Conservation (phyloP, 106 monocot species). For the Chionographis japonica region DNA sequence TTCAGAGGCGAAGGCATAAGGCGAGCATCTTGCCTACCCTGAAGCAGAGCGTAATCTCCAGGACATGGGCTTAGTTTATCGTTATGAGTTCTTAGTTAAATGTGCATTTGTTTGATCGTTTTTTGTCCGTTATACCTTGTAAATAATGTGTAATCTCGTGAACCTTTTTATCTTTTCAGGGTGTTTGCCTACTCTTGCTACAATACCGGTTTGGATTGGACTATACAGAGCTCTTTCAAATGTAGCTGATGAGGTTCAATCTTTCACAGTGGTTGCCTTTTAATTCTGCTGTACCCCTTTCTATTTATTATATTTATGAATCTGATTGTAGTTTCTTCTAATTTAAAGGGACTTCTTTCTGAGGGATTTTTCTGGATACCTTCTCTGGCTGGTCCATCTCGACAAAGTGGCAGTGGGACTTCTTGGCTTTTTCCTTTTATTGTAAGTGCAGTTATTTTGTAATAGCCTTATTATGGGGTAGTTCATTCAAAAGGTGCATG, state of each 20-base stretch:
- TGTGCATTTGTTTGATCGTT: not conserved
- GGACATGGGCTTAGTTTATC: no score
- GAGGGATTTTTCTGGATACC: conserved; percentile 99
- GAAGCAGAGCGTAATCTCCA: no score
- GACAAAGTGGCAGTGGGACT: conserved; percentile 83
- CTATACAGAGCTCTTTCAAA: conserved; percentile 96
- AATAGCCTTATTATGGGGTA: no score
- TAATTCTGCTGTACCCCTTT: not conserved
- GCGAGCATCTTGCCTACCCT: no score
- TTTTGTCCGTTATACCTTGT: not conserved
- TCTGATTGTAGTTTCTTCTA: conserved; percentile 3
- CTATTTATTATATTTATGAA: not conserved
- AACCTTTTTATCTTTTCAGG: conserved; percentile 32
- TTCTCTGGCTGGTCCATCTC: conserved; percentile 82
- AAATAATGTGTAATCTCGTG: not conserved
- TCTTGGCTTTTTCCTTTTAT: conserved; percentile 95
- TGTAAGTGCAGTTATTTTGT: conserved; percentile 41
- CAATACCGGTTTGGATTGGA: conserved; percentile 97
- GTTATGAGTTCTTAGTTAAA: no score
- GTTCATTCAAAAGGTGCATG: no score
- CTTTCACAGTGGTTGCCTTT: not conserved
- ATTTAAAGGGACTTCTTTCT: conserved; percentile 74
- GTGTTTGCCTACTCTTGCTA: conserved; percentile 87
- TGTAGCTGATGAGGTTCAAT: conserved; percentile 85
- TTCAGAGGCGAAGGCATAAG: no score